These are phyloP conservation scores for Tetrapisispora arboricola DNA, from an alignment of 805 yeast genomes.

Conservation along the genomic window DNA sequence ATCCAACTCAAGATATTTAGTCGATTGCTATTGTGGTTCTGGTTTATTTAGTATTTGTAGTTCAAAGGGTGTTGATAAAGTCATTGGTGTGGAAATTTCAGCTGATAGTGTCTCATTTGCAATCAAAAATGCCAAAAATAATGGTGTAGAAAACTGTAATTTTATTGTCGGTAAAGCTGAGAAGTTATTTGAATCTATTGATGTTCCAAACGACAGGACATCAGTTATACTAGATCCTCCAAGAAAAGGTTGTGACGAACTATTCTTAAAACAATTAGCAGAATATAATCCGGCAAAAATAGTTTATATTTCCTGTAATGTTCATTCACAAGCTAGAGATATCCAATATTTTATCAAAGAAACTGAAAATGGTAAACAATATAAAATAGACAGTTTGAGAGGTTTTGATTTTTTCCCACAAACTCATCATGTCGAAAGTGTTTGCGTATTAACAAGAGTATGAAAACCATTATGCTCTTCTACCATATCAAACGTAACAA, in stretches of 20 bases:
- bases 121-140: slow-evolving; percentile 62
- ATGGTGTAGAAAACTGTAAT: slow-evolving; percentile 65
- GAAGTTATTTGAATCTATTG: slow-evolving; percentile 67
- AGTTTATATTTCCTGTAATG: slow-evolving; percentile 95
- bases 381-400: slow-evolving; percentile 68
- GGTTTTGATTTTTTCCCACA: slow-evolving; percentile 98
- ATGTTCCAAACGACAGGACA: slow-evolving; percentile 65
- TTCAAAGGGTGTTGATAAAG: slow-evolving; percentile 68
- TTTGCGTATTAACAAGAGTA: slow-evolving; percentile 51
- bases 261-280: slow-evolving; percentile 75
- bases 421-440: slow-evolving; percentile 86
- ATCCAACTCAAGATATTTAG: slow-evolving; percentile 48
- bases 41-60: slow-evolving; percentile 88
- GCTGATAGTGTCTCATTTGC: slow-evolving; percentile 90
- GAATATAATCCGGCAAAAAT: slow-evolving; percentile 75
- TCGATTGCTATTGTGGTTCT: slow-evolving; percentile 94
- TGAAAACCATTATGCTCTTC: not conserved
- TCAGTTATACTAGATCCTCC: slow-evolving; percentile 95
- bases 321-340: slow-evolving; percentile 95
- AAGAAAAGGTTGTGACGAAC: slow-evolving; percentile 90
- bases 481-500: no score
- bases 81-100: slow-evolving; percentile 88
- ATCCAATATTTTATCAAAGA: slow-evolving; percentile 67
- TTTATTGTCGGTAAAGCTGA: slow-evolving; percentile 92
- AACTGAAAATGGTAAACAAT: slow-evolving; percentile 50